Evolutionary conservation across 208 protist genomes (phyloP).

Genomic region (Herpetomonas tarakana): DNA sequence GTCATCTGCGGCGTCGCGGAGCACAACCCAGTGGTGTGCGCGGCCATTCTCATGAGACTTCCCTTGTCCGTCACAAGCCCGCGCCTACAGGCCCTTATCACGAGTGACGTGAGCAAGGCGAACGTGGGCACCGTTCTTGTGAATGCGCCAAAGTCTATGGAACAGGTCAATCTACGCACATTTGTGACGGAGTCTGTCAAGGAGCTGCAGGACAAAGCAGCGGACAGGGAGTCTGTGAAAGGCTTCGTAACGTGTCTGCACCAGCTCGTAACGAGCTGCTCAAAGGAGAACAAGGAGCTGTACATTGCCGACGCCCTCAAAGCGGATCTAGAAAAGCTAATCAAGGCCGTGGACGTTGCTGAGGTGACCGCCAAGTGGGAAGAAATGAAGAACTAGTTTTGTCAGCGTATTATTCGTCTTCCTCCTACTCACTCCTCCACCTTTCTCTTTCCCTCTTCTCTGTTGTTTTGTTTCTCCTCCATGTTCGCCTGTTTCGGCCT

Average conservation of each 20-base stretch:
- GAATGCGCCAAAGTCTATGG: conserved; percentile 32
- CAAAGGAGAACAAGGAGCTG: conserved; percentile 72
- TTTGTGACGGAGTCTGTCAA: conserved; percentile 41
- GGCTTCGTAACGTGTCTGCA: conserved; percentile 55
- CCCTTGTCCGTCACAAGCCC: conserved; percentile 23
- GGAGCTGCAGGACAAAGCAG: conserved; percentile 40
- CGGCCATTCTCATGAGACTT: conserved; percentile 42
- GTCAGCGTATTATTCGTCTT: background rate
- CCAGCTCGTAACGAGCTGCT: conserved; percentile 46
- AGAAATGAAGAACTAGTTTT: conserved; percentile 49
- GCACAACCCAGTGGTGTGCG: conserved; percentile 58
- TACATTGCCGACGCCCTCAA: conserved; percentile 45
- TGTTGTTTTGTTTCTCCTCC: conserved; percentile 2
- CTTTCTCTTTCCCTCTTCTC: background rate
- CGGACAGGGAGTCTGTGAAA: conserved; percentile 37
- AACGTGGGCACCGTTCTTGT: conserved; percentile 55
- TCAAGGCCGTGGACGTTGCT: conserved; percentile 32
- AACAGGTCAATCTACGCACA: conserved; percentile 51
- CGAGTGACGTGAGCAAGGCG: conserved; percentile 28
- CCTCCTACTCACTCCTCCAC: background rate
- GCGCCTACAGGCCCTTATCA: conserved; percentile 47
- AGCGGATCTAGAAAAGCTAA: conserved; percentile 42
- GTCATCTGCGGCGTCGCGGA: conserved; percentile 35
- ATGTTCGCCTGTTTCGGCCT: conserved; percentile 14
- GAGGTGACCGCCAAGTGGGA: conserved; percentile 57